Evolutionary conservation across 345 rosid genomes (phyloP).

Genomic region (Corchorus capsularis): DNA sequence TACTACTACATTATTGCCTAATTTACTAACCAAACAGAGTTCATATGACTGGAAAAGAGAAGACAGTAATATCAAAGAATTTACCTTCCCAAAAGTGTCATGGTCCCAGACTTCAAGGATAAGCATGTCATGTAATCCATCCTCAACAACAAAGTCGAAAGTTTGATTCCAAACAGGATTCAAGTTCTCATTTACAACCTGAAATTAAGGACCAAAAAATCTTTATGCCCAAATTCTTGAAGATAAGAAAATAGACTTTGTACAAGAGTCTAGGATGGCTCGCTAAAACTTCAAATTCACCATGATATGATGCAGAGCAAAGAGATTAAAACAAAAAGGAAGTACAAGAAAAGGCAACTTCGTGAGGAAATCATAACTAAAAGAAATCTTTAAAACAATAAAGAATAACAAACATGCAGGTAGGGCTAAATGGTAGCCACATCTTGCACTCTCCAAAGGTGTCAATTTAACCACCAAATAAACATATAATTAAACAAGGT

Average conservation of each 20-base stretch:
- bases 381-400: not conserved
- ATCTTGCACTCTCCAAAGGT: not conserved
- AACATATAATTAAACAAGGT: slow-evolving; percentile 11
- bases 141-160: slow-evolving; percentile 96
- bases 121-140: slow-evolving; percentile 96
- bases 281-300: not conserved
- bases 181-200: slow-evolving; percentile 90
- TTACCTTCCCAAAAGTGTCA: slow-evolving; percentile 98
- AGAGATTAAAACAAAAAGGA: slow-evolving; percentile 6
- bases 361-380: not conserved
- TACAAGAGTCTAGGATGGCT: slow-evolving; percentile 1
- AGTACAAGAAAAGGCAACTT: not conserved
- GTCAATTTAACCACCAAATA: not conserved
- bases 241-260: not conserved
- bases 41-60: not conserved
- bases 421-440: not conserved
- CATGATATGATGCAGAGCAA: not conserved
- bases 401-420: not conserved
- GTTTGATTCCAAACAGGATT: slow-evolving; percentile 99
- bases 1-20: not conserved
- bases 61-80: not conserved
- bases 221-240: not conserved
- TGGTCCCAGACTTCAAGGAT: slow-evolving; percentile 92
- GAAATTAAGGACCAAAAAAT: slow-evolving; percentile 22
- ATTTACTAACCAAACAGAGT: not conserved